A percentile compares a stretch with the other conserved stretches of the same genome.
These are phyloP conservation scores for Tolypocladium album DNA, from an alignment of 2,329 filamentous ascomycete species.

Conservation along the genomic window DNA sequence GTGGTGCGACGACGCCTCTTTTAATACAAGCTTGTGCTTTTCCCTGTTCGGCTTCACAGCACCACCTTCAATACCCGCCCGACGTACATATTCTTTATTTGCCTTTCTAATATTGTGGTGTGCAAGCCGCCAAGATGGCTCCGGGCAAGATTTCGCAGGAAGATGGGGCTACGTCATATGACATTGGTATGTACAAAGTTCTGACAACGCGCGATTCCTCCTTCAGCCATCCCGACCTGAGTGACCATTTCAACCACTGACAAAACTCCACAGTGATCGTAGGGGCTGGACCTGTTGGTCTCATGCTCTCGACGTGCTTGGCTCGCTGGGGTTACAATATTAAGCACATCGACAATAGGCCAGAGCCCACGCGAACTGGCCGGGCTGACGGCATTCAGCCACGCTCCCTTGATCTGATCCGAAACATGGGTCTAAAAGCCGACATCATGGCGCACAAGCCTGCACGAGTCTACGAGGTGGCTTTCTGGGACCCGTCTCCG, in stretches of 20 bases:
- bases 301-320: constrained; percentile 79
- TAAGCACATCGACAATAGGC: constrained; percentile 86
- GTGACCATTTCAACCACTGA: constrained; percentile 7
- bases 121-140: not conserved
- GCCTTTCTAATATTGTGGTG: not conserved
- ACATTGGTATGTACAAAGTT: constrained; percentile 26
- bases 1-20: not conserved
- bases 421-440: constrained; percentile 83
- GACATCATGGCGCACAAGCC: constrained; percentile 81
- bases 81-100: not conserved
- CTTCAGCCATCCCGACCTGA: not conserved
- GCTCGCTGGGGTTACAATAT: constrained; percentile 91
- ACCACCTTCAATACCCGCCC: not conserved
- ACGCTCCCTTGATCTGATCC: constrained; percentile 73
- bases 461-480: constrained; percentile 72
- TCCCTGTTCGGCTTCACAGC: not conserved
- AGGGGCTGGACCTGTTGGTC: constrained; percentile 79
- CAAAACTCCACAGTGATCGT: constrained; percentile 57
- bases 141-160: not conserved
- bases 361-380: constrained; percentile 74
- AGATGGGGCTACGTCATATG: constrained; percentile 20
- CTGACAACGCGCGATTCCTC: not conserved
- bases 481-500: constrained; percentile 57
- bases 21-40: not conserved
- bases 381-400: constrained; percentile 90